Evolutionary conservation across 148 eudicot genomes (phyloP).

Genomic region (Arbutus unedo): DNA sequence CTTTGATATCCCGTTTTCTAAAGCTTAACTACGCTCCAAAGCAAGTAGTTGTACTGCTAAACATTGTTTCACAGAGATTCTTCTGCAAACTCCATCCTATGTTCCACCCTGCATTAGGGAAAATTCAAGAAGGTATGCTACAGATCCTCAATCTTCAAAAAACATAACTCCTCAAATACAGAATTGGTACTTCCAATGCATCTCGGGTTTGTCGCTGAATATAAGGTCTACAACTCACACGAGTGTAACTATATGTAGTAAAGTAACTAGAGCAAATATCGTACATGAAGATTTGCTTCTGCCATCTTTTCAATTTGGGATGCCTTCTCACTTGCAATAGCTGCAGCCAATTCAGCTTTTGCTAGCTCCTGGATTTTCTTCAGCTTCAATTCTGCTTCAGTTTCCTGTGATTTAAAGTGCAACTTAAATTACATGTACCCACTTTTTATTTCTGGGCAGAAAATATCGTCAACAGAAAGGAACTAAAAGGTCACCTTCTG

Average conservation of each 20-base stretch:
- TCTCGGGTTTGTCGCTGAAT: not conserved
- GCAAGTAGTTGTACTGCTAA: constrained; percentile 1
- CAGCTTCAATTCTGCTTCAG: constrained; percentile 54
- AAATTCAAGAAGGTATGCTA: constrained; percentile 9
- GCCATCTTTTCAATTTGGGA: constrained; percentile 87
- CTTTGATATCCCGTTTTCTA: not conserved
- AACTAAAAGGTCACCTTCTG: constrained; percentile 56
- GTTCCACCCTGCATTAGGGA: constrained; percentile 12
- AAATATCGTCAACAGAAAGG: not conserved
- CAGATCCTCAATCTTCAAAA: not conserved
- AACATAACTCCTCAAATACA: not conserved
- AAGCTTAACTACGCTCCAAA: constrained; percentile 8
- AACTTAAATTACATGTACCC: constrained; percentile 12
- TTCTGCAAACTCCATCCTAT: not conserved
- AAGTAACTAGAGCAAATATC: constrained; percentile 18
- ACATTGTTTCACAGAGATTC: not conserved
- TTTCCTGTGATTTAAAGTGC: constrained; percentile 49
- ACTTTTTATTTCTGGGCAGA: constrained; percentile 4
- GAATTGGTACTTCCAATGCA: not conserved
- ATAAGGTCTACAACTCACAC: not conserved
- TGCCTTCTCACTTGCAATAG: constrained; percentile 89
- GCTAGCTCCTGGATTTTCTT: constrained; percentile 66
- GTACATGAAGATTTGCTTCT: constrained; percentile 88
- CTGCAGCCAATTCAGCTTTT: constrained; percentile 83
- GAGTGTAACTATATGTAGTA: not conserved